Percentiles rank a stretch among this genome's conserved stretches.
Conservation (phyloP, 495 filamentous ascomycete genomes). For the Trichoderma virens region DNA sequence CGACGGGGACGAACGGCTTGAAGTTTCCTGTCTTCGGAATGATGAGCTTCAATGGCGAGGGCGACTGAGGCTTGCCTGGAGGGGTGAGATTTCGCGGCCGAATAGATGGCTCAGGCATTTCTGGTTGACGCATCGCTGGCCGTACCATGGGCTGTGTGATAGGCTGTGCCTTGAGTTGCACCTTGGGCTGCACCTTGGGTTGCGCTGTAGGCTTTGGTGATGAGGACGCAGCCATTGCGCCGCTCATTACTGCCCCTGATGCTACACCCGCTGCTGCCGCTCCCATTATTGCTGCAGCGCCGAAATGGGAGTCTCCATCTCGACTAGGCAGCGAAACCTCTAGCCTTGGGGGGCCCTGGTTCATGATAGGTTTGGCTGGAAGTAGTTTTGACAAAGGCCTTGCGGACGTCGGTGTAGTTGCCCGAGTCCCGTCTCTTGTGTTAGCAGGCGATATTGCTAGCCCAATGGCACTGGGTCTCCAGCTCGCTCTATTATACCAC, state of each 20-base stretch:
- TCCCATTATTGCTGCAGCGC: neutral
- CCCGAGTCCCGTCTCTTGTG: conserved; percentile 1
- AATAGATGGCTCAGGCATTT: neutral
- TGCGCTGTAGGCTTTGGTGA: neutral
- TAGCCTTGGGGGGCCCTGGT: conserved; percentile 14
- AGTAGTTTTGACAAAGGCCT: conserved; percentile 17
- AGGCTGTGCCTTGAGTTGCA: neutral
- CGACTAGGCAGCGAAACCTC: neutral
- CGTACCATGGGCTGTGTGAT: neutral
- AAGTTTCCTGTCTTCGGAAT: conserved; percentile 6
- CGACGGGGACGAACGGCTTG: neutral
- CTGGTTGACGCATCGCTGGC: neutral
- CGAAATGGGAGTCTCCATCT: neutral
- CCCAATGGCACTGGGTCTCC: conserved; percentile 28
- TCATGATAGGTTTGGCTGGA: conserved; percentile 22
- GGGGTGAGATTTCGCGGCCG: neutral
- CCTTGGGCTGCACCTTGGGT: neutral
- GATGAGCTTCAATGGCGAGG: neutral
- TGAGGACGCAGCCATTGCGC: neutral
- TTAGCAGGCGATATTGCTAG: conserved; percentile 30
- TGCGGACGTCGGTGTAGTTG: neutral
- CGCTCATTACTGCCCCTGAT: neutral
- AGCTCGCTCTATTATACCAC: conserved; percentile 15
- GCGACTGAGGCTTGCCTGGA: conserved; percentile 4
- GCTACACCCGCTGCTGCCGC: neutral